A percentile compares a stretch with the other conserved stretches of the same genome.
Evolutionary conservation across 2,329 filamentous ascomycete species (phyloP).

Genomic region (Onygena corvina): DNA sequence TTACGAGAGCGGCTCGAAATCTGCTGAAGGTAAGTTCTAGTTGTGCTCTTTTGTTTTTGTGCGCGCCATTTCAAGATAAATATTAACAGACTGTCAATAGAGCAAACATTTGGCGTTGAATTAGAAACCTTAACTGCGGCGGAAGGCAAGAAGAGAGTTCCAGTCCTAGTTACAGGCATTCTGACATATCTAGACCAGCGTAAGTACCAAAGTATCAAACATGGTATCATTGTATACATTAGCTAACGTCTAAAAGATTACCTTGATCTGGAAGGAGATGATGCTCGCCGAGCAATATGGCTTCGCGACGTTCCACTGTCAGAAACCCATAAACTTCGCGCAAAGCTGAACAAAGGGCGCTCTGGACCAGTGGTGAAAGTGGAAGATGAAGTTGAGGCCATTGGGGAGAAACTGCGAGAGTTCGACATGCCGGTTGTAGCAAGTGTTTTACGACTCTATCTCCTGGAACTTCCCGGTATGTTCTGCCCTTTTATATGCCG

Average conservation of each 20-base stretch:
- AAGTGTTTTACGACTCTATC: constrained; percentile 82
- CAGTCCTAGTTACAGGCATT: constrained; percentile 80
- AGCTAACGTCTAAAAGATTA: constrained; percentile 47
- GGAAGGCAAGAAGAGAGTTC: constrained; percentile 80
- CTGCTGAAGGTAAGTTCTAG: constrained; percentile 54
- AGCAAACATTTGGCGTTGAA: constrained; percentile 95
- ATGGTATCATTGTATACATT: neutral
- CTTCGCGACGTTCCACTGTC: constrained; percentile 78
- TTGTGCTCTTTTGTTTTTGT: neutral
- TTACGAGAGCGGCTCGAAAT: constrained; percentile 99
- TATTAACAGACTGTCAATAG: constrained; percentile 28
- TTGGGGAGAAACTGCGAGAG: constrained; percentile 58
- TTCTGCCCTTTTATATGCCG: constrained; percentile 12
- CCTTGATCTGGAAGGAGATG: constrained; percentile 91
- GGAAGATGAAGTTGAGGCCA: neutral
- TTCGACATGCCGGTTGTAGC: constrained; percentile 93
- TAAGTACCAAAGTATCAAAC: constrained; percentile 22
- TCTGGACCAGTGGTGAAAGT: constrained; percentile 45
- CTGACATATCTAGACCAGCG: constrained; percentile 87
- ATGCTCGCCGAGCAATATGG: constrained; percentile 86
- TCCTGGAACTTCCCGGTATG: constrained; percentile 85
- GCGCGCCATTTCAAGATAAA: constrained; percentile 1
- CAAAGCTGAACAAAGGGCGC: constrained; percentile 77
- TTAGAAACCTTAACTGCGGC: constrained; percentile 88
- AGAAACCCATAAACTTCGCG: constrained; percentile 73